Percentiles rank a stretch among this genome's conserved stretches.
phyloP scores from a whole-genome alignment of 495 filamentous ascomycete species.

The Penicillium parvum region DNA sequence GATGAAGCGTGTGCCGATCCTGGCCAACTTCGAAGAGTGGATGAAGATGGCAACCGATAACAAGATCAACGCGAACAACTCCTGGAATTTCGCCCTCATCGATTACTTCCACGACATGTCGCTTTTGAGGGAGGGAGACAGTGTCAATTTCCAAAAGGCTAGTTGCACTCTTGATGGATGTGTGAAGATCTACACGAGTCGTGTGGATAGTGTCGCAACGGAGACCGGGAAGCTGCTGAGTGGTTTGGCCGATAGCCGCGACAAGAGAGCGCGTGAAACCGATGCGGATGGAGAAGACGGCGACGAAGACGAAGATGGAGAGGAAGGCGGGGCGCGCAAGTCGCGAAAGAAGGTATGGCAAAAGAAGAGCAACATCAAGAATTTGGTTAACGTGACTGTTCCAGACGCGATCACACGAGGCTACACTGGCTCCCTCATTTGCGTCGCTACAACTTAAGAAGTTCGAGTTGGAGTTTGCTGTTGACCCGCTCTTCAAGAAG shows the following conservation, averaged over 20 bases:
- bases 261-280: conserved; percentile 64
- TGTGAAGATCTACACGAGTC: conserved; percentile 98
- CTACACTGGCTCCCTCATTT: conserved; percentile 85
- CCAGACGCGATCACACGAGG: conserved; percentile 80
- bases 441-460: conserved; percentile 89
- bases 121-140: conserved; percentile 88
- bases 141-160: conserved; percentile 97
- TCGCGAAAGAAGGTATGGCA: conserved; percentile 63
- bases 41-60: conserved; percentile 99
- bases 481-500: conserved; percentile 98
- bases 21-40: conserved; percentile 99
- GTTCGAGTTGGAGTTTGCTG: conserved; percentile 93
- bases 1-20: conserved; percentile 90
- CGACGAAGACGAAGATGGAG: conserved; percentile 76
- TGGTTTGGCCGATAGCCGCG: conserved; percentile 86
- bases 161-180: conserved; percentile 98
- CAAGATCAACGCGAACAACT: conserved; percentile 98
- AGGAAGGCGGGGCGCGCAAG: conserved; percentile 73
- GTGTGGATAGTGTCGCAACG: conserved; percentile 96
- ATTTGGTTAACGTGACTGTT: background rate
- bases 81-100: conserved; percentile 98
- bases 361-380: background rate
- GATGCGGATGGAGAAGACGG: conserved; percentile 59
- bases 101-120: conserved; percentile 99
- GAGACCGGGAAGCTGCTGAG: conserved; percentile 95